Percentiles rank a stretch among this genome's conserved stretches.
Conservation (phyloP, 768 basidiomycete genomes). For the Pholiota conissans region DNA sequence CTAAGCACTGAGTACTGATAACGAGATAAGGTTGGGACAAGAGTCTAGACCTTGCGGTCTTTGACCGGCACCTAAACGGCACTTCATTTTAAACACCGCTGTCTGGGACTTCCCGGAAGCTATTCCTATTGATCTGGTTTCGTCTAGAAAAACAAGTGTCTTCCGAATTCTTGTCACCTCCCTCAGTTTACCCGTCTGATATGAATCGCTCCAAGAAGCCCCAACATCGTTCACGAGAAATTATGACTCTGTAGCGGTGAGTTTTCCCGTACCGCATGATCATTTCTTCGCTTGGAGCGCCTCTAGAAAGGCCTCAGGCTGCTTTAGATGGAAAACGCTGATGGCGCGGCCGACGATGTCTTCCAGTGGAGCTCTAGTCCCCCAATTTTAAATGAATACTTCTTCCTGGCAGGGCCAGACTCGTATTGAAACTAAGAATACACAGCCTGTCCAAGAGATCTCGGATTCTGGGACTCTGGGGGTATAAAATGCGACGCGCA, state of each 20-base stretch:
- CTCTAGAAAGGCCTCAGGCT: not conserved
- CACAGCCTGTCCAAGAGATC: not conserved
- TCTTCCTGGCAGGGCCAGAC: not conserved
- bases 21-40: too few relatives aligned
- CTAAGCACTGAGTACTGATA: too few relatives aligned
- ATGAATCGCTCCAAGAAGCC: not conserved
- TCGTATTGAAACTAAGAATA: not conserved
- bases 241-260: not conserved
- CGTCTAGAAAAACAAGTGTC: too few relatives aligned
- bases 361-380: not conserved
- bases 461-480: not conserved
- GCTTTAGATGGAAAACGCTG: not conserved
- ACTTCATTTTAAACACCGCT: not conserved
- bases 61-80: not conserved
- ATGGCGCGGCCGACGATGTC: not conserved
- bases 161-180: too few relatives aligned
- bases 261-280: too few relatives aligned
- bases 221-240: too few relatives aligned
- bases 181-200: not conserved
- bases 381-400: not conserved
- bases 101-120: not conserved
- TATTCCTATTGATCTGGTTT: not conserved
- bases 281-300: too few relatives aligned
- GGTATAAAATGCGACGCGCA: not conserved
- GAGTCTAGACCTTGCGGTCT: too few relatives aligned